Conservation (phyloP, 768 basidiomycete species). For the Phaeotremella skinneri region DNA sequence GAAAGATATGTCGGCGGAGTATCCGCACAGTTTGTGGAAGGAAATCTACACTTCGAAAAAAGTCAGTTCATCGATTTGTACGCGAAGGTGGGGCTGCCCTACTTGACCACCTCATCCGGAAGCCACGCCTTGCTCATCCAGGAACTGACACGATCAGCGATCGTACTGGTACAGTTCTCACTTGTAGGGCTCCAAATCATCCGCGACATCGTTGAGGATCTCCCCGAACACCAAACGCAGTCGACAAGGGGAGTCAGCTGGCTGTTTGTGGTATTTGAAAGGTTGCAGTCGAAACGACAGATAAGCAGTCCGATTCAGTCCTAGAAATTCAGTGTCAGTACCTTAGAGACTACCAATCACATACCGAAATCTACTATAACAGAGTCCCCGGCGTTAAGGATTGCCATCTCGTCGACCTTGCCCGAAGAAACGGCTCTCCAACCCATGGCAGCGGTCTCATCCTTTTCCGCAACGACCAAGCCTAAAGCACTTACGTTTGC, state of each 20-base stretch:
- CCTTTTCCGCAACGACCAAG: slow-evolving; percentile 15
- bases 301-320: slow-evolving; percentile 22
- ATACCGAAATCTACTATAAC: slow-evolving; percentile 30
- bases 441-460: slow-evolving; percentile 17
- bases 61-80: background rate
- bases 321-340: background rate
- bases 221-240: slow-evolving; percentile 29
- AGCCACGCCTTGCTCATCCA: slow-evolving; percentile 34
- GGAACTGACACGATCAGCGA: background rate
- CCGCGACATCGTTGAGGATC: slow-evolving; percentile 39
- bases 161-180: background rate
- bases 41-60: slow-evolving; percentile 20
- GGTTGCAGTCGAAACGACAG: slow-evolving; percentile 20
- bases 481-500: slow-evolving; percentile 1
- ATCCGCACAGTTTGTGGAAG: slow-evolving; percentile 25
- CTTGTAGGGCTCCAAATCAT: slow-evolving; percentile 40
- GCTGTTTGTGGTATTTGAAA: slow-evolving; percentile 15
- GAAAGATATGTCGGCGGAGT: slow-evolving; percentile 35
- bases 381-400: slow-evolving; percentile 15
- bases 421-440: slow-evolving; percentile 16
- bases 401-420: slow-evolving; percentile 4
- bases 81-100: too few species aligned
- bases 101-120: slow-evolving; percentile 38
- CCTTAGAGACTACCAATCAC: background rate
- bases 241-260: slow-evolving; percentile 13